Percentiles rank a stretch among this genome's conserved stretches.
Evolutionary conservation across 2,329 filamentous ascomycete genomes (phyloP).

Genomic region (Fusarium oligoseptatum): DNA sequence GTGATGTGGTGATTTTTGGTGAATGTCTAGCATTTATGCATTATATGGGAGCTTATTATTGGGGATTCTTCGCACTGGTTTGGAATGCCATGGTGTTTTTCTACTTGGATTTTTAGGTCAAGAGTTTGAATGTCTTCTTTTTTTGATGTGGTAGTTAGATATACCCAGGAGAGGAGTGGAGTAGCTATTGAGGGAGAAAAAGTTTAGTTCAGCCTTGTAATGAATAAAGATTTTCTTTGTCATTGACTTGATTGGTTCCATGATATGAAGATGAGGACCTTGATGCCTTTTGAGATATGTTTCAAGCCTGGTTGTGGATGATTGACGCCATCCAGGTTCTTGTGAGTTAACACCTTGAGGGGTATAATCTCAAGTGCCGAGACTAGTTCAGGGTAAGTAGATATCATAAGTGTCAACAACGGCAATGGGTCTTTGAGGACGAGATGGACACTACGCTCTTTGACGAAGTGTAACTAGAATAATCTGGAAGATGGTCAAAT

Average conservation of each 20-base stretch:
- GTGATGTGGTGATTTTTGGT: background rate
- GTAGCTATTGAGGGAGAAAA: conserved; percentile 23
- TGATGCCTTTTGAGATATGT: background rate
- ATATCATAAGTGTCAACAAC: background rate
- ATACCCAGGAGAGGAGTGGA: conserved; percentile 30
- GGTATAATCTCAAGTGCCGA: background rate
- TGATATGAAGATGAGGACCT: background rate
- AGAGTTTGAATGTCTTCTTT: background rate
- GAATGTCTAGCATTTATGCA: conserved; percentile 1
- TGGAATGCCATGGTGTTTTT: conserved; percentile 15
- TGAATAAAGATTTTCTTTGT: conserved; percentile 9
- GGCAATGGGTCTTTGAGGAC: background rate
- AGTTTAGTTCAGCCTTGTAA: conserved; percentile 20
- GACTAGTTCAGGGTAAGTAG: background rate
- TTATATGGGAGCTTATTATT: conserved; percentile 1
- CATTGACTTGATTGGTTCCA: background rate
- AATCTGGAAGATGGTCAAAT: background rate
- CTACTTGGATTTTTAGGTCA: background rate
- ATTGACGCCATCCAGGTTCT: background rate
- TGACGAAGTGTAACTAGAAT: background rate
- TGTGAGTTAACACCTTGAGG: background rate
- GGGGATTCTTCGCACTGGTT: background rate
- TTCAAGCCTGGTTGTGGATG: background rate
- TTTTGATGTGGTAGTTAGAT: conserved; percentile 13
- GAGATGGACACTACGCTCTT: background rate